Percentiles rank a stretch among this genome's conserved stretches.
Conservation (phyloP, 768 basidiomycete species). For the Mycena polygramma region DNA sequence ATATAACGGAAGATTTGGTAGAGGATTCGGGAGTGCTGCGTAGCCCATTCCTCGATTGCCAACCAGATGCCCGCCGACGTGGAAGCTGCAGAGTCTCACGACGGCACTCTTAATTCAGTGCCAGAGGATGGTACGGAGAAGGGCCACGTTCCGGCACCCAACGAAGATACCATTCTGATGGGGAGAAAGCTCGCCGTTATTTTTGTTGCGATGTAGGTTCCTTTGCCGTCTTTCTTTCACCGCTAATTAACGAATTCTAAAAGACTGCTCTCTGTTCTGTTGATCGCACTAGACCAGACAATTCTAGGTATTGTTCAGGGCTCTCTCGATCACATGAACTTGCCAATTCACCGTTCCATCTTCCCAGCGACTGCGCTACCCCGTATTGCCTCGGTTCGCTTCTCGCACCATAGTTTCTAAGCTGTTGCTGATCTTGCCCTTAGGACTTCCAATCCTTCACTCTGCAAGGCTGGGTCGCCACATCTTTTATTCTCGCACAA, state of each 20-base stretch:
- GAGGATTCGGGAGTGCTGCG: too few species aligned
- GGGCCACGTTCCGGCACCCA: too few species aligned
- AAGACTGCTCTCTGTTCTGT: neutral
- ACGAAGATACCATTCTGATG: too few species aligned
- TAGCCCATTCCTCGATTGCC: too few species aligned
- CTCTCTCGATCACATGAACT: too few species aligned
- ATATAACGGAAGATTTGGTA: too few species aligned
- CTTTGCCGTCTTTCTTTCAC: neutral
- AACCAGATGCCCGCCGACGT: neutral
- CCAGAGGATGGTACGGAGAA: too few species aligned
- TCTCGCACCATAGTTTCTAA: neutral
- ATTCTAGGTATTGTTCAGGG: neutral
- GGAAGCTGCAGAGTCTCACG: too few species aligned
- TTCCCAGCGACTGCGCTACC: neutral
- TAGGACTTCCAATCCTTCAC: neutral
- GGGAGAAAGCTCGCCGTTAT: neutral
- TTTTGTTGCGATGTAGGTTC: neutral
- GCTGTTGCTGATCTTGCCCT: neutral
- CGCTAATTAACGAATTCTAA: neutral
- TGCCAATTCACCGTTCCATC: too few species aligned
- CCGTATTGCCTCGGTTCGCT: neutral
- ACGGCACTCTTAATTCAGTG: too few species aligned
- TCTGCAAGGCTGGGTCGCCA: neutral
- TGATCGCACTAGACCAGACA: neutral
- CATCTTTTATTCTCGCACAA: neutral